Evolutionary conservation across 2,329 filamentous ascomycete genomes (phyloP), one percentile per base, ranked within the genome.

Genomic region (Malbranchea zuffiana): DNA sequence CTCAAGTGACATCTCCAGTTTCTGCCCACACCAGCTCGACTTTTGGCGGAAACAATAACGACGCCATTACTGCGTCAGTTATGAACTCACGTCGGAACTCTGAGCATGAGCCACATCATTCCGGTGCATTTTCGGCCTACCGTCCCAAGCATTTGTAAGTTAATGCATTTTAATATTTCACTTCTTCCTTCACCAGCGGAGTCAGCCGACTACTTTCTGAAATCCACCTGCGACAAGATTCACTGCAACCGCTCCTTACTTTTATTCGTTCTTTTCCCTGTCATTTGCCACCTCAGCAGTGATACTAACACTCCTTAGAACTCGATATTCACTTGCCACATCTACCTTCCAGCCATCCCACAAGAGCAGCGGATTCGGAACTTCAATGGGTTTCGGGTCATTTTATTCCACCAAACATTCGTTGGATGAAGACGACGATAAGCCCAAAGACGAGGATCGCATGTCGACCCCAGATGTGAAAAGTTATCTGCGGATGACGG

Each of bases 311-410:
- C n/a, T n/a, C 10, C 34, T 30, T 30, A 45, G 49, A 43, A 92
- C 94, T 57, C 81, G 88, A 46, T 93, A 93, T 61, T 95, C 88
- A 3, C 87, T 95, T 82, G 88, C 88, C 20, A 82, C 88, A 35
- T 84, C 51, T 21, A 58, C 55, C 13, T 44, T 59, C 25, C 53
- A 49, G 28, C 51, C 51, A 32, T 49, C 57, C 17, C 39, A 53
- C 18, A 58, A 54, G 37, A 54, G 46, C 37, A 49, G 46, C 21
- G 36, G 44, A 5, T 46, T 44, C 17, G 35, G 27, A 12, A 41
- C 43, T 8, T 46, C 52, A n/a, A 29, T 63, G 41, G 73, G 74
- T 25, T 66, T 93, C 40, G 86, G 90, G 44, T 80, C 83, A 48
- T 85, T 85, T 52, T 87, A 90, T 62, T 86, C 83, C 8, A 75